phyloP scores from a whole-genome alignment of 345 rosid species.

The Murraya koenigii region DNA sequence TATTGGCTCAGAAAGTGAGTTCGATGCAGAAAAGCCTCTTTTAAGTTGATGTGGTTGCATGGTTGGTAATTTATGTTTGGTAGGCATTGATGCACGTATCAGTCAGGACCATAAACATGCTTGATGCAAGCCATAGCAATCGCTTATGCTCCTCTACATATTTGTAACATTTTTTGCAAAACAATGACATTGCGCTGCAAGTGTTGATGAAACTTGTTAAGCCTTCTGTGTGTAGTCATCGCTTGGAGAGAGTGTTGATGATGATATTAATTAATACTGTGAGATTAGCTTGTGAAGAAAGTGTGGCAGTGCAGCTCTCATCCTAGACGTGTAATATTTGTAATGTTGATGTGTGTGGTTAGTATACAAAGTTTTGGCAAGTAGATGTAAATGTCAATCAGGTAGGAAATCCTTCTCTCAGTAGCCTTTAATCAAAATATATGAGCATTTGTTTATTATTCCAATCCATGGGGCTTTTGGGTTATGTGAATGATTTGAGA shows the following conservation, averaged over 20 bases:
- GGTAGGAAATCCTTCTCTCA: no score
- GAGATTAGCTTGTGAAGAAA: not conserved
- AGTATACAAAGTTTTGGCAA: no score
- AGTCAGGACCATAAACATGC: not conserved
- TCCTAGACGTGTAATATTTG: no score
- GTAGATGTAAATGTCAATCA: no score
- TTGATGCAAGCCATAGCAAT: not conserved
- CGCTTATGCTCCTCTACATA: not conserved
- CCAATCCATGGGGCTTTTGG: no score
- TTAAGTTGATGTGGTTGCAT: constrained; percentile 34
- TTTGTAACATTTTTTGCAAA: constrained; percentile 9
- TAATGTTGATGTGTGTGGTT: no score
- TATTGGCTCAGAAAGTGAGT: constrained; percentile 39
- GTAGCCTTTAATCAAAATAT: no score
- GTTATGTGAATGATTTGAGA: no score
- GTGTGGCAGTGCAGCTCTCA: not conserved
- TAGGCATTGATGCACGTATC: not conserved
- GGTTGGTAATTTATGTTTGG: not conserved
- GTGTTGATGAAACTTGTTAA: not conserved
- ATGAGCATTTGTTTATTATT: no score
- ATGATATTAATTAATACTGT: not conserved
- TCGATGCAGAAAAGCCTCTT: constrained; percentile 62
- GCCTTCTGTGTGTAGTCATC: not conserved
- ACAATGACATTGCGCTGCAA: not conserved
- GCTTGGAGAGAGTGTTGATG: not conserved